A percentile compares a stretch with the other conserved stretches of the same genome.
These are phyloP conservation scores for Dactylonectria estremocensis DNA, from an alignment of 2,329 filamentous ascomycete species.

Conservation along the genomic window DNA sequence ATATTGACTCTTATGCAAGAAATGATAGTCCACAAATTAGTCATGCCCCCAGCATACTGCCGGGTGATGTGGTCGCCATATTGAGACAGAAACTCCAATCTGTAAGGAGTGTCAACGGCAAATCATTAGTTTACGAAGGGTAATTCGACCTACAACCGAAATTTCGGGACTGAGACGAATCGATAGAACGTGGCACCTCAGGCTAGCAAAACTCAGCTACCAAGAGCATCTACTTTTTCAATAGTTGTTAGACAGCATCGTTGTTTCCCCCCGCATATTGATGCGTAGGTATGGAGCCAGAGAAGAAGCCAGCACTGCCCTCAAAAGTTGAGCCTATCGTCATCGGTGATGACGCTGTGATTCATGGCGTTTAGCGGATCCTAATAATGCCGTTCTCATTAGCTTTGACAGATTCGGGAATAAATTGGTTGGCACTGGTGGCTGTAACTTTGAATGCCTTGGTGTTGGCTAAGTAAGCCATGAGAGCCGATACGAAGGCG, in stretches of 20 bases:
- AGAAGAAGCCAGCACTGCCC: conserved; percentile 56
- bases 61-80: too few species aligned
- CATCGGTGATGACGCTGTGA: conserved; percentile 57
- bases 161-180: background rate
- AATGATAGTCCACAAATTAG: too few species aligned
- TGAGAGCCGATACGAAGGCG: conserved; percentile 42
- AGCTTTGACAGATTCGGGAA: conserved; percentile 52
- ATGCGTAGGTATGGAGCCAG: conserved; percentile 51
- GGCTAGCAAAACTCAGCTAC: too few species aligned
- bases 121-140: too few species aligned
- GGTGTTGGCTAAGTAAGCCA: conserved; percentile 48
- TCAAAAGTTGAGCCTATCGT: conserved; percentile 53
- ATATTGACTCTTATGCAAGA: too few species aligned
- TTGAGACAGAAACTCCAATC: too few species aligned
- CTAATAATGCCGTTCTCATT: conserved; percentile 54
- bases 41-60: too few species aligned
- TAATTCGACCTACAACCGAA: background rate
- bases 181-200: background rate
- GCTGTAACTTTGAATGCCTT: conserved; percentile 55
- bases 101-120: too few species aligned
- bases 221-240: conserved; percentile 53
- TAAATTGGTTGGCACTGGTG: conserved; percentile 52
- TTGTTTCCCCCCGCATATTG: background rate
- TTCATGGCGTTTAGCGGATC: conserved; percentile 55
- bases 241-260: conserved; percentile 9